phyloP scores from a whole-genome alignment of 176 grass and related monocot species.

The Musa itinerans region DNA sequence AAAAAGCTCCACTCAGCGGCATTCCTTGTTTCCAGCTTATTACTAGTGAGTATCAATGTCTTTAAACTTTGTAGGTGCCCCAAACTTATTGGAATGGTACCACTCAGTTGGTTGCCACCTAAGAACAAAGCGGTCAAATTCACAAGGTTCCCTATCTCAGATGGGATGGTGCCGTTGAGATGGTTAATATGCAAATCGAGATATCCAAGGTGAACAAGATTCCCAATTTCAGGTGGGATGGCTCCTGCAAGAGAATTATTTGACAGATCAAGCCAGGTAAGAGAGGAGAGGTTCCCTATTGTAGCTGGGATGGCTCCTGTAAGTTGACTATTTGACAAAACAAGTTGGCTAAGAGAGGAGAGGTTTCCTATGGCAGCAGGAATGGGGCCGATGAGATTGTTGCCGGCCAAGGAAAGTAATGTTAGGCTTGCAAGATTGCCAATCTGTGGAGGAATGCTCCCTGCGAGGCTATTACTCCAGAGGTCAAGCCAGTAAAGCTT shows the following conservation, averaged over 20 bases:
- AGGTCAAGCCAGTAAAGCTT: not conserved
- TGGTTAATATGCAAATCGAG: not conserved
- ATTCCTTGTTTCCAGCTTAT: not conserved
- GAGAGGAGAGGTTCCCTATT: not conserved
- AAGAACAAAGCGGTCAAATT: not conserved
- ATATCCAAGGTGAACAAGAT: not conserved
- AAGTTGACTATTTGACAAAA: not conserved
- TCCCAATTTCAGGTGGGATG: not conserved
- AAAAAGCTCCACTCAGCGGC: not conserved
- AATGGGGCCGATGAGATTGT: not conserved
- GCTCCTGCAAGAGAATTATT: not conserved
- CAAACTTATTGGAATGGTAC: not conserved
- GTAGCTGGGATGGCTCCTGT: slow-evolving; percentile 10
- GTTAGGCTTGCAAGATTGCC: not conserved
- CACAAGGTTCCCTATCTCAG: not conserved
- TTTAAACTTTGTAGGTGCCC: not conserved
- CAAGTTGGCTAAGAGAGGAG: not conserved
- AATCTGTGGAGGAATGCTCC: not conserved
- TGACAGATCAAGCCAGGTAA: not conserved
- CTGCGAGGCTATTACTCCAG: not conserved
- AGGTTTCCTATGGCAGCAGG: not conserved
- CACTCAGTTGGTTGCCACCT: not conserved
- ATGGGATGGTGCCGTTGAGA: not conserved
- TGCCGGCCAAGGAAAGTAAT: too few species aligned
- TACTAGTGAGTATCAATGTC: not conserved